These are phyloP conservation scores for Phytophthora brassicae DNA, from an alignment of 352 stramenopile genomes.

Conservation along the genomic window DNA sequence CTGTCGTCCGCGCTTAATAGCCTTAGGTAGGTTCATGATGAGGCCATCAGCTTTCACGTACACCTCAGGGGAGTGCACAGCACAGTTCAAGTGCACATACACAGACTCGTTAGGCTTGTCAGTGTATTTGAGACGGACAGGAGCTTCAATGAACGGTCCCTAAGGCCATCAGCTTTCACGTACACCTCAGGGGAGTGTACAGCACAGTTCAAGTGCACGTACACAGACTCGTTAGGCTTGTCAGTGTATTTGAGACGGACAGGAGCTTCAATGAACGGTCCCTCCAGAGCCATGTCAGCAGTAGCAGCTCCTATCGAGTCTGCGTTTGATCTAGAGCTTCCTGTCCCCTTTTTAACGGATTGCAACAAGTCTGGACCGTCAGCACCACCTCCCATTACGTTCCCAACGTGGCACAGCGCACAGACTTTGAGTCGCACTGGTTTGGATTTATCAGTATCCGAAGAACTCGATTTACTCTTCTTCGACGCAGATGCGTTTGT, in stretches of 20 bases:
- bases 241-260: constrained; percentile 77
- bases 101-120: constrained; percentile 71
- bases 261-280: constrained; percentile 71
- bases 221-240: constrained; percentile 64
- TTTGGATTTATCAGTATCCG: constrained; percentile 9
- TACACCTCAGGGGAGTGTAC: constrained; percentile 83
- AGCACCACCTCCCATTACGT: constrained; percentile 32
- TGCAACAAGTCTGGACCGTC: constrained; percentile 3
- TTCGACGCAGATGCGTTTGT: constrained; percentile 16
- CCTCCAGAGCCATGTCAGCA: constrained; percentile 51
- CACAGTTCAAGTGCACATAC: constrained; percentile 83
- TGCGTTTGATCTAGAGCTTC: constrained; percentile 3
- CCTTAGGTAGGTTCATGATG: constrained; percentile 79
- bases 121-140: constrained; percentile 70
- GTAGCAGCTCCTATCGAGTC: constrained; percentile 25
- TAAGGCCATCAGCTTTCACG: constrained; percentile 75
- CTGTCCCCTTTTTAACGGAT: constrained; percentile 15
- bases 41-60: constrained; percentile 79
- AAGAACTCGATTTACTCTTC: constrained; percentile 23
- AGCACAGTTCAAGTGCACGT: constrained; percentile 83
- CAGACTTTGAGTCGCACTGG: constrained; percentile 44
- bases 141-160: constrained; percentile 75
- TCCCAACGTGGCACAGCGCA: constrained; percentile 60
- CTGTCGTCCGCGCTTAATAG: constrained; percentile 77
- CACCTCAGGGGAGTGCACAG: constrained; percentile 78